Evolutionary conservation across 2,329 filamentous ascomycete genomes (phyloP).

Genomic region (Acephala macrosclerotiorum): DNA sequence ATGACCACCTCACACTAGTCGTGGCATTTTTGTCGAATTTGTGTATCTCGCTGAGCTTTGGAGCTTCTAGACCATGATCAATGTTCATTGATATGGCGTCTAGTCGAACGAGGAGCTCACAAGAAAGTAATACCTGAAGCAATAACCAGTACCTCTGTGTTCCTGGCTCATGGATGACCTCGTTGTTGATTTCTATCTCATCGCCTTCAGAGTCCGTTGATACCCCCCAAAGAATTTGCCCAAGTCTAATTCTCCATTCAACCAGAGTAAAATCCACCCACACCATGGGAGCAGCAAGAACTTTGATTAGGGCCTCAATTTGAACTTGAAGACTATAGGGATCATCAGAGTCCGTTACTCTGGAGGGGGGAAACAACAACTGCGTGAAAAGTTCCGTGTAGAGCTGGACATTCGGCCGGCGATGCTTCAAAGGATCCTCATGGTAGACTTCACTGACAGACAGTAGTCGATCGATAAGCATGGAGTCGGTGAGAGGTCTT

Average conservation of each 20-base stretch:
- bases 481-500: constrained; percentile 62
- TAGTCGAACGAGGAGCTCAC: constrained; percentile 69
- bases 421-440: constrained; percentile 57
- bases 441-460: constrained; percentile 61
- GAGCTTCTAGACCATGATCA: constrained; percentile 58
- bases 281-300: constrained; percentile 69
- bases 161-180: constrained; percentile 57
- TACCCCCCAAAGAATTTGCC: constrained; percentile 74
- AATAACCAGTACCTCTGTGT: constrained; percentile 73
- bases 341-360: constrained; percentile 63
- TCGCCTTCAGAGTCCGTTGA: constrained; percentile 58
- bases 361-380: constrained; percentile 63
- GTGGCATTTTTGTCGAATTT: constrained; percentile 69
- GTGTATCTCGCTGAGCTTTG: constrained; percentile 63
- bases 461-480: constrained; percentile 64
- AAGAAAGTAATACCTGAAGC: constrained; percentile 69
- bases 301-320: constrained; percentile 71
- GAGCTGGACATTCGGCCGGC: constrained; percentile 60
- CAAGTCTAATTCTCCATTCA: constrained; percentile 77
- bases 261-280: constrained; percentile 80
- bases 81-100: constrained; percentile 69
- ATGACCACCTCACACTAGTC: constrained; percentile 69
- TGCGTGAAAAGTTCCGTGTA: constrained; percentile 69
- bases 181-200: constrained; percentile 58
- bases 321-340: constrained; percentile 72